Percentiles rank a stretch among this genome's conserved stretches.
Conservation (phyloP, 1,139 yeast species). For the Geotrichum histeridarum region DNA sequence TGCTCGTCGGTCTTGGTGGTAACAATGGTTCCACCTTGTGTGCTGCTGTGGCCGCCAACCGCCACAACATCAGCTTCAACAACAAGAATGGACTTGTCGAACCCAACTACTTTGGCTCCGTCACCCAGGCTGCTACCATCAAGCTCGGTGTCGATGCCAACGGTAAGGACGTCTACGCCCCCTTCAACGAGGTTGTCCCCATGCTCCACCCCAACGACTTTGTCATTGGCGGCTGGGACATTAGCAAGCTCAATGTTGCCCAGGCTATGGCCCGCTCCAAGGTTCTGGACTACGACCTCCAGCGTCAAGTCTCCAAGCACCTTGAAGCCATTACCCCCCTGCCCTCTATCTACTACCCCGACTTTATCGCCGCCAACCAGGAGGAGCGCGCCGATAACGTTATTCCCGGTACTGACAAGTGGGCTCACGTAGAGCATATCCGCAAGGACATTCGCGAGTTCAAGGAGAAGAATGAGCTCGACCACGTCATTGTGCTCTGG, state of each 20-base stretch:
- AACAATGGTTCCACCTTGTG: conserved; percentile 91
- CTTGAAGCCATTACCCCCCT: conserved; percentile 64
- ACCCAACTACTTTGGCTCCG: conserved; percentile 94
- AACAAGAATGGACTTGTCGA: conserved; percentile 75
- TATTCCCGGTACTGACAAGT: conserved; percentile 65
- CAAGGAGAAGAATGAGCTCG: conserved; percentile 67
- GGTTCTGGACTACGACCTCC: conserved; percentile 82
- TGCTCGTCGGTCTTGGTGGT: conserved; percentile 94
- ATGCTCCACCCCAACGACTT: conserved; percentile 87
- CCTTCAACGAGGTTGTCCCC: conserved; percentile 85
- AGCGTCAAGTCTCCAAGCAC: conserved; percentile 64
- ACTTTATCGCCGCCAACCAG: conserved; percentile 93
- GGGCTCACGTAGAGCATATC: conserved; percentile 85
- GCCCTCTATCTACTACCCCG: conserved; percentile 89
- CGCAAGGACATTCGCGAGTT: conserved; percentile 79
- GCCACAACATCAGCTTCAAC: conserved; percentile 68
- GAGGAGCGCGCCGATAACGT: conserved; percentile 87
- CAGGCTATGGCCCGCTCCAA: conserved; percentile 81
- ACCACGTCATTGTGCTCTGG: conserved; percentile 89
- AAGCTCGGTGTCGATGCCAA: conserved; percentile 78
- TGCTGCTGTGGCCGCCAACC: conserved; percentile 82
- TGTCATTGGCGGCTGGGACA: conserved; percentile 94
- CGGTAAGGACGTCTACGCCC: conserved; percentile 88
- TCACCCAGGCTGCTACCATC: conserved; percentile 86
- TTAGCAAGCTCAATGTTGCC: conserved; percentile 62